Percentiles rank a stretch among this genome's conserved stretches.
Evolutionary conservation across 2,329 filamentous ascomycete species (phyloP).

Genomic region (Neurospora sp.): DNA sequence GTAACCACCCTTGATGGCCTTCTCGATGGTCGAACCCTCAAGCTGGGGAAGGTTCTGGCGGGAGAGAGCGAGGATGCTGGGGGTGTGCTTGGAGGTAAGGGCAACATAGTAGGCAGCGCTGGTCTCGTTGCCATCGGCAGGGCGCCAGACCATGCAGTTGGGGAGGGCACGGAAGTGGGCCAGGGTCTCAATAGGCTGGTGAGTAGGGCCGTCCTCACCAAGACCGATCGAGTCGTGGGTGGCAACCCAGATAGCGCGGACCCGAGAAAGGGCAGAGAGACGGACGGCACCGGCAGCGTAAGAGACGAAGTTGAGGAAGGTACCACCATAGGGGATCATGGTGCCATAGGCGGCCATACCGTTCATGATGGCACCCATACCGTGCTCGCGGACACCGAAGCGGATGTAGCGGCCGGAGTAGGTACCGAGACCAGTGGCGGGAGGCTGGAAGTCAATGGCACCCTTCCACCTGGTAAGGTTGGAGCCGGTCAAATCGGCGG

Average conservation of each 20-base stretch:
- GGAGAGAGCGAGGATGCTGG: constrained; percentile 87
- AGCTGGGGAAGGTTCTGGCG: constrained; percentile 98
- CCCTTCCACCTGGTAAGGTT: constrained; percentile 99
- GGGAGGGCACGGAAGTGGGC: constrained; percentile 97
- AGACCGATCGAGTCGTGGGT: constrained; percentile 99
- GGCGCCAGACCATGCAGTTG: constrained; percentile 99
- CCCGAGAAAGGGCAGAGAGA: constrained; percentile 82
- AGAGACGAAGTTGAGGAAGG: constrained; percentile 99
- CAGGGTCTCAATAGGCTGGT: constrained; percentile 98
- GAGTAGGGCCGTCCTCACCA: constrained; percentile 95
- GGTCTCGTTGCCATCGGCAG: constrained; percentile 96
- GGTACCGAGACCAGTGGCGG: constrained; percentile 73
- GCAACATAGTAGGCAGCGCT: constrained; percentile 96
- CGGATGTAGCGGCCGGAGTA: constrained; percentile 87
- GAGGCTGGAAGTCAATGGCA: constrained; percentile 94
- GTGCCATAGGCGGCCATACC: constrained; percentile 93
- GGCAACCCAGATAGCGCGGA: constrained; percentile 89
- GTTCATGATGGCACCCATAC: constrained; percentile 89
- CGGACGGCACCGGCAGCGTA: constrained; percentile 94
- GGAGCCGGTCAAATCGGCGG: constrained; percentile 94
- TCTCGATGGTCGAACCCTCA: constrained; percentile 83
- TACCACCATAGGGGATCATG: constrained; percentile 86
- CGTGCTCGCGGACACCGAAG: constrained; percentile 88
- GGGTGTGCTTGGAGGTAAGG: constrained; percentile 80
- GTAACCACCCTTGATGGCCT: constrained; percentile 91